Conservation (phyloP, 2,329 filamentous ascomycete genomes). For the Aureobasidium sp. region DNA sequence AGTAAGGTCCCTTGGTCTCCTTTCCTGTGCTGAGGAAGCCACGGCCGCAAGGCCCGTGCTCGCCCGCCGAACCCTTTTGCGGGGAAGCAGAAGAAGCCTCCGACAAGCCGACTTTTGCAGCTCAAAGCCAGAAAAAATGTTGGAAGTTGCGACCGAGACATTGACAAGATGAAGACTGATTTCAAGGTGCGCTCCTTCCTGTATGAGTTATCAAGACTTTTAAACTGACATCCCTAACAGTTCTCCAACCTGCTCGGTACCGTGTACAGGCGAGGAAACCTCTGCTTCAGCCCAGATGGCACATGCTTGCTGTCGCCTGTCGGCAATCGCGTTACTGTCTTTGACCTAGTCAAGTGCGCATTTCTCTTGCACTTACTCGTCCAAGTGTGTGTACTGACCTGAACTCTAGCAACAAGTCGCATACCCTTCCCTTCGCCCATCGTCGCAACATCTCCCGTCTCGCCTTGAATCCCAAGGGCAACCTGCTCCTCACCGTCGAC, state of each 20-base stretch:
- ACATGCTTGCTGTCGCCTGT: constrained; percentile 93
- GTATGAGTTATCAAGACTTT: neutral
- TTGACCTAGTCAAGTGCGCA: constrained; percentile 85
- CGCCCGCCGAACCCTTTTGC: constrained; percentile 13
- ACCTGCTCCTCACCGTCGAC: constrained; percentile 87
- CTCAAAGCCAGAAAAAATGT: constrained; percentile 13
- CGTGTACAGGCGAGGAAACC: constrained; percentile 95
- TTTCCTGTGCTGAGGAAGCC: constrained; percentile 12
- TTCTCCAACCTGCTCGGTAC: constrained; percentile 98
- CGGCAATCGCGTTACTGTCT: constrained; percentile 90
- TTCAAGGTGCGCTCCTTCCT: constrained; percentile 63
- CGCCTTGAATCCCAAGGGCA: constrained; percentile 82
- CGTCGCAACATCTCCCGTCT: constrained; percentile 87
- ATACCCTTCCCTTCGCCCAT: constrained; percentile 83
- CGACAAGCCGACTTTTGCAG: constrained; percentile 13
- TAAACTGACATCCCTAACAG: constrained; percentile 44
- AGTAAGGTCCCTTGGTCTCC: constrained; percentile 3
- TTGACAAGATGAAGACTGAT: constrained; percentile 89
- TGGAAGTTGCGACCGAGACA: constrained; percentile 13
- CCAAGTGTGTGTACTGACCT: neutral
- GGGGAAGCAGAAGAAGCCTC: constrained; percentile 9
- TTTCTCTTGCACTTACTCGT: neutral
- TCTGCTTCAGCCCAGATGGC: constrained; percentile 93
- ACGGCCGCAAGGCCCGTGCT: neutral
- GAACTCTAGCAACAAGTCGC: constrained; percentile 67